Base-by-base conservation (phyloP, 306 rosid species). In the Castanea mollissima region DNA sequence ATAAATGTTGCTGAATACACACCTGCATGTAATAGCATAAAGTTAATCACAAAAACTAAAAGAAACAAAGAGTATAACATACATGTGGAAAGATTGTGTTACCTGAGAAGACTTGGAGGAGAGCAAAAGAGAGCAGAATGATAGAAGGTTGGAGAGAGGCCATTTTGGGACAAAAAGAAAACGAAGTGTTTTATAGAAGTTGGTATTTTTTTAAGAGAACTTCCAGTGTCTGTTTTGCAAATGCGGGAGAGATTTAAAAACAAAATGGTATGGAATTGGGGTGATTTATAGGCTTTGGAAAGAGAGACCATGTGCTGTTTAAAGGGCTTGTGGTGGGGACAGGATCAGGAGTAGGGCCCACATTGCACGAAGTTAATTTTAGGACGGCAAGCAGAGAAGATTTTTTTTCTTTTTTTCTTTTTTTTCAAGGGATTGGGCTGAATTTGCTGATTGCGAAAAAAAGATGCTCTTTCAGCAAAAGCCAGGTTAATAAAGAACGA, bases 1-100 rank as follows among this genome's bases (percentile, higher is more conserved):
- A 94, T 88, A 78, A 94, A 94, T 49, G 97, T 90, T 0, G 98
- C 76, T 38, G 90, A 80, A 77, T 79, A 60, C 0, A 78, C 87
- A 71, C 86, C 91, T 90, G 85, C 15, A 0, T 6, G 5, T 38
- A 64, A 64, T 31, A 31, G 6, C 70, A 31, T 29, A 31, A 38
- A 31, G 44, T 16, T 27, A 13, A 4, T 23, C 14, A 27, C 34
- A 62, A 25, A 31, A 13, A 13, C 16, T 19, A 64, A 64, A 15
- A 1, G 9, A 15, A 31, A 3, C 10, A 5, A 32, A 63, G 41
- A 38, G 46, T 38, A 38, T 8, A 38, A 38, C 46, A 38, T 38
- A 38, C 46, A 38, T 2, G 11, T 38, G 46, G 11, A 8, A 7
- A 38, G 46, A 8, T 27, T 13, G 41, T 27, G 7, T 60, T 52